Evolutionary conservation across 805 yeast genomes (phyloP), one percentile per base, ranked within the genome.

Genomic region (Nakazawaea ishiwadae): DNA sequence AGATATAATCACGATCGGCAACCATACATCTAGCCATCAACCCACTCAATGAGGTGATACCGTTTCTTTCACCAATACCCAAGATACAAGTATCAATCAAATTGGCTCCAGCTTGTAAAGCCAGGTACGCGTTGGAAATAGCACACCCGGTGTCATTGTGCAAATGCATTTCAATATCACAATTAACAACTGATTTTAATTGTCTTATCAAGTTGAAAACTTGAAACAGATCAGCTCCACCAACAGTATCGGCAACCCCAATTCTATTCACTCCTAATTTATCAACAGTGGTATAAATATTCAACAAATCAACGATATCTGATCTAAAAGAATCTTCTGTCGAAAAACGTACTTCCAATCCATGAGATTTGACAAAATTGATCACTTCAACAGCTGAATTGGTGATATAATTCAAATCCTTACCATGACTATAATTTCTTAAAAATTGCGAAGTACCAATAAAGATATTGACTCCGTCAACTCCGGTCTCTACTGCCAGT

Each of bases 121-220:
- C 81, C 39, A 81, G 72, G 59, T 75, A 75, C 23, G 81, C 81
- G 52, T 75, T 75, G 39, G 81, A 81, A 53, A 75, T 71, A 37
- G 81, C 80, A 63, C 81, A 75, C 31, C 81, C 81, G 20, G 81
- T 75, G 58, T 75, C 81, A 54, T 75, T 73, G 62, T 75, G 81
- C 71, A 75, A 75, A 59, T 75, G 81, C 45, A 77, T 70, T 59
- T 75, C 81, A 42, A 75, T 75, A 49, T 75, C 81, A 65, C 81
- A 75, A 9, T 68, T 63, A 35, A 75, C 79, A 18, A 75, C 79
- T 0, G 77, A 68, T 56, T 70, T 75, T 53, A 75, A 66, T 15
- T 81, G 75, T 60, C 73, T 71, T 47, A 75, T 77, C 54, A 75
- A 67, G 56, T 75, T 80, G 53, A 73, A 75, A 32, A 75, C 81